A percentile compares a stretch with the other conserved stretches of the same genome.
These are phyloP conservation scores for Crepidotus variabilis DNA, from an alignment of 768 basidiomycete genomes.

Conservation along the genomic window DNA sequence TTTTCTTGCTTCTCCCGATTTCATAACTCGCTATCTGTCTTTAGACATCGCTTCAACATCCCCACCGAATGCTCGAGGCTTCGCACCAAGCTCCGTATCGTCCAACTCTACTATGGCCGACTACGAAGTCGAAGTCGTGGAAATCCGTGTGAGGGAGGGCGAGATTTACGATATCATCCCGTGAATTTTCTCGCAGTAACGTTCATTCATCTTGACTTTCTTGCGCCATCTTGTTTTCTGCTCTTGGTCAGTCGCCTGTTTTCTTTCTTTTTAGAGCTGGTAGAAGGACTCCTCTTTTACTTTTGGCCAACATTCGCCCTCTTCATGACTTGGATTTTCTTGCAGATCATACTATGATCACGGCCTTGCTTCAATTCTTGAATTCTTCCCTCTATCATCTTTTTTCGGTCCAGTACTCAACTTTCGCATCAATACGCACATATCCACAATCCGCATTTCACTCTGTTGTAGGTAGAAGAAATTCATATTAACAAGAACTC, in stretches of 20 bases:
- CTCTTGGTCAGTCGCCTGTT: not conserved
- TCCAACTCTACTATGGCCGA: slow-evolving; percentile 67
- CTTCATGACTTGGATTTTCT: not conserved
- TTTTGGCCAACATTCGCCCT: not conserved
- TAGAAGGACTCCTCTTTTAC: not conserved
- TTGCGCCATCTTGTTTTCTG: not conserved
- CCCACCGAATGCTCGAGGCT: slow-evolving; percentile 65
- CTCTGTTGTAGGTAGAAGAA: not conserved
- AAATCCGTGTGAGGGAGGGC: slow-evolving; percentile 78
- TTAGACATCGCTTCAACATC: slow-evolving; percentile 82
- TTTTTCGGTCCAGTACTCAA: not conserved
- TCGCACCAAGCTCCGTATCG: slow-evolving; percentile 65
- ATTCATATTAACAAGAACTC: not conserved
- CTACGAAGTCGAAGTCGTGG: slow-evolving; percentile 84
- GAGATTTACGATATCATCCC: slow-evolving; percentile 79
- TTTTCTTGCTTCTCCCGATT: slow-evolving; percentile 13
- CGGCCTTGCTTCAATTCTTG: not conserved
- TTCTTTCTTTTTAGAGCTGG: not conserved
- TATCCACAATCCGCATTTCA: not conserved
- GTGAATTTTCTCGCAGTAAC: slow-evolving; percentile 7
- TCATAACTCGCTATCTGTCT: slow-evolving; percentile 1
- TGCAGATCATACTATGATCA: not conserved
- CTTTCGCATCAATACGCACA: not conserved
- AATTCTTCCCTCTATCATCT: not conserved
- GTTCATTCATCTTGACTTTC: not conserved